Conservation (phyloP, 2,329 filamentous ascomycete genomes). For the Lithohypha guttulata region DNA sequence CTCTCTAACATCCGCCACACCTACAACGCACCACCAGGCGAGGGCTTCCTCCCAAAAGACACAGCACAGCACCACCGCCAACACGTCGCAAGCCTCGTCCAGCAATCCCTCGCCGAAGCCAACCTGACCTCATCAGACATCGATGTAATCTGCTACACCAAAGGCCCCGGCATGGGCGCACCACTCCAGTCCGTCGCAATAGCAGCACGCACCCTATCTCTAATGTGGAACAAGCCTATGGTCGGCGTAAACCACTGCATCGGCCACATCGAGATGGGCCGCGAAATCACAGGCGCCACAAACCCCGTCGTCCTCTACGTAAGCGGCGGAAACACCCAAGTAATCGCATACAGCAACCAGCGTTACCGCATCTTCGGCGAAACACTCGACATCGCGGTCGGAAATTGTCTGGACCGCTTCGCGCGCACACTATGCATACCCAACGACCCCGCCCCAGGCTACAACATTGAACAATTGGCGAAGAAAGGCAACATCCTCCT, state of each 20-base stretch:
- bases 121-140: conserved; percentile 53
- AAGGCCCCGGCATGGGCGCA: conserved; percentile 92
- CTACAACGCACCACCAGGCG: conserved; percentile 80
- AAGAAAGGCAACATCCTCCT: conserved; percentile 58
- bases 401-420: conserved; percentile 94
- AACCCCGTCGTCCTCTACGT: conserved; percentile 96
- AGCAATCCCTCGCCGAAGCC: conserved; percentile 64
- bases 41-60: conserved; percentile 93
- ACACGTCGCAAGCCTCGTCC: conserved; percentile 74
- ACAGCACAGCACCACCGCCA: conserved; percentile 83
- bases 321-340: conserved; percentile 90
- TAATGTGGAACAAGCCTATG: conserved; percentile 80
- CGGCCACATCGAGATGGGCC: conserved; percentile 97
- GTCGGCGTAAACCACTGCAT: conserved; percentile 97
- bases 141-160: conserved; percentile 90
- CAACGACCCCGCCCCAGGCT: conserved; percentile 92
- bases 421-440: conserved; percentile 81
- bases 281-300: conserved; percentile 75
- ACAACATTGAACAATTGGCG: conserved; percentile 95
- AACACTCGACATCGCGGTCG: conserved; percentile 92
- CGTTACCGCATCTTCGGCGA: conserved; percentile 97
- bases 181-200: conserved; percentile 79
- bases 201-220: conserved; percentile 65
- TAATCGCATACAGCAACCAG: conserved; percentile 90
- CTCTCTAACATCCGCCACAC: conserved; percentile 93